Percentiles rank a stretch among this genome's conserved stretches.
Conservation (phyloP, 805 yeast species). For the Priceomyces melissophilus region DNA sequence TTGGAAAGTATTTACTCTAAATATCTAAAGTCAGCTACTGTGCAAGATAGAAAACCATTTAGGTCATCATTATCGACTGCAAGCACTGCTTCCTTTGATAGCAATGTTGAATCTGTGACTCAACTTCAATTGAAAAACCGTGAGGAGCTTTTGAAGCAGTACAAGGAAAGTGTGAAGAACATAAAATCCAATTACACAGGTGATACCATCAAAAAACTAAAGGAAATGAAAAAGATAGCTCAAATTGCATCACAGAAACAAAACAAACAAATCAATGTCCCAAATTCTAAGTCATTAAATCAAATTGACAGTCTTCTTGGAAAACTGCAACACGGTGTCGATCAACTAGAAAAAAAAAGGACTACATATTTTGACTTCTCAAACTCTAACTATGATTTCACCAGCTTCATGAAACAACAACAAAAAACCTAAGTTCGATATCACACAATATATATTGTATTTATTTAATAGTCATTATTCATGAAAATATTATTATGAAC, state of each 20-base stretch:
- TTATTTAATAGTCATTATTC: neutral
- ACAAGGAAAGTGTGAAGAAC: conserved; percentile 2
- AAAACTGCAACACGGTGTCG: neutral
- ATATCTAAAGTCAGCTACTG: conserved; percentile 27
- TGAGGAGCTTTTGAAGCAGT: conserved; percentile 3
- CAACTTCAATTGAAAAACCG: conserved; percentile 13
- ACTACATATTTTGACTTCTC: conserved; percentile 31
- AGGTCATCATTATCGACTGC: conserved; percentile 15
- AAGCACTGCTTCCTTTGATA: conserved; percentile 17
- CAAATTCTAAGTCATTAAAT: conserved; percentile 8
- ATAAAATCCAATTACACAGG: neutral
- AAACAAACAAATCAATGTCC: conserved; percentile 5
- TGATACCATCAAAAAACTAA: neutral
- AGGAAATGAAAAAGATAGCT: neutral
- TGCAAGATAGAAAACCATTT: conserved; percentile 22
- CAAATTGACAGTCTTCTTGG: no score
- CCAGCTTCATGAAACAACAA: conserved; percentile 33
- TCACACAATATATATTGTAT: neutral
- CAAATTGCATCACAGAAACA: neutral
- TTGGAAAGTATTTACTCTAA: conserved; percentile 41
- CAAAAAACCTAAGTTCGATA: neutral
- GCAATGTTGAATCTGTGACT: conserved; percentile 17
- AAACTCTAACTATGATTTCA: conserved; percentile 32
- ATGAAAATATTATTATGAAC: conserved; percentile 9
- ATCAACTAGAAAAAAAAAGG: conserved; percentile 11